Evolutionary conservation across 1,284 basidiomycete species (phyloP).

Genomic region (Spongiforma sp.): DNA sequence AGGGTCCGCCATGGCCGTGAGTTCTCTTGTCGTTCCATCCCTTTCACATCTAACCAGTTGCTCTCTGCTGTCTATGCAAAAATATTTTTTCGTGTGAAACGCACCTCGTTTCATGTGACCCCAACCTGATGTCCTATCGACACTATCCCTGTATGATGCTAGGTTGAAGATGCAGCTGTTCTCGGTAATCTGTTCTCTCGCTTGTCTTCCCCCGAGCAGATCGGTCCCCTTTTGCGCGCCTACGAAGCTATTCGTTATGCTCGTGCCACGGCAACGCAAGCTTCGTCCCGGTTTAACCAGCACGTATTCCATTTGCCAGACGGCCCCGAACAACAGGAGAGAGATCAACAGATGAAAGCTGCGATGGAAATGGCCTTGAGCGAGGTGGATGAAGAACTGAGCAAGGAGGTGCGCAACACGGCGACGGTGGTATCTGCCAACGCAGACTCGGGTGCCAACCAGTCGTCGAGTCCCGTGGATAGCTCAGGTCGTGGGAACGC

Average conservation of each 20-base stretch:
- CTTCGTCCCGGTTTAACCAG: conserved; percentile 54
- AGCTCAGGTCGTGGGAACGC: conserved; percentile 49
- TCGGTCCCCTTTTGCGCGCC: conserved; percentile 52
- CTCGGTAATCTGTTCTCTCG: conserved; percentile 63
- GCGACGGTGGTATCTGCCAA: conserved; percentile 1
- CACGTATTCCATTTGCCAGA: conserved; percentile 59
- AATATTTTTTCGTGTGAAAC: neutral
- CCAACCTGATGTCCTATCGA: neutral
- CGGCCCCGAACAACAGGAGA: conserved; percentile 54
- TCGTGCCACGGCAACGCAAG: conserved; percentile 54
- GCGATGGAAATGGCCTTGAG: conserved; percentile 50
- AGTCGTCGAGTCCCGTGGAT: no score
- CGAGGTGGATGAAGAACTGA: conserved; percentile 25
- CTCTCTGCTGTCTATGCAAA: neutral
- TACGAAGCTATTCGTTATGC: conserved; percentile 57
- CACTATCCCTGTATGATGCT: neutral
- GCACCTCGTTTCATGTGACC: neutral
- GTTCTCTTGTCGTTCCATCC: conserved; percentile 17
- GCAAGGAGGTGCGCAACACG: conserved; percentile 6
- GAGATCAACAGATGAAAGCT: conserved; percentile 55
- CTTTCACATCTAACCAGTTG: neutral
- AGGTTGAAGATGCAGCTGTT: conserved; percentile 69
- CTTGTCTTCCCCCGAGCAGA: conserved; percentile 46
- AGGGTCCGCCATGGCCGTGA: conserved; percentile 68
- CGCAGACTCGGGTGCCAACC: neutral